Percentiles rank a stretch among this genome's conserved stretches.
These are phyloP conservation scores for Rubroboletus pulcherrimus DNA, from an alignment of 768 basidiomycete genomes.

Conservation along the genomic window DNA sequence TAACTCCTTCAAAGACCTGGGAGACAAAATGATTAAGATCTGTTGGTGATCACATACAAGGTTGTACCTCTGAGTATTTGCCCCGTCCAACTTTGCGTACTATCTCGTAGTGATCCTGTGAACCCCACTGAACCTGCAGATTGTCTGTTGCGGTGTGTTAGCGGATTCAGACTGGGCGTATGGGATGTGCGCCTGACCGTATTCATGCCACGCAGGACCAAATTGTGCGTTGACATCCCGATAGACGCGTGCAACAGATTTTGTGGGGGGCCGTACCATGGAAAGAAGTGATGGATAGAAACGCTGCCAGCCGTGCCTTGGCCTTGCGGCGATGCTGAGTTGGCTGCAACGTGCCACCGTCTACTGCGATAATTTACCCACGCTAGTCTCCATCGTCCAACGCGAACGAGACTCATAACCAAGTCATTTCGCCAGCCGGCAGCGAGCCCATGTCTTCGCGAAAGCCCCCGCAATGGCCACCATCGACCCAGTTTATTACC, in stretches of 20 bases:
- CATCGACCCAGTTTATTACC: conserved; percentile 50
- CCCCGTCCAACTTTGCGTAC: conserved; percentile 94
- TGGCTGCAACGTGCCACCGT: conserved; percentile 17
- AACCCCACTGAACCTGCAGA: conserved; percentile 95
- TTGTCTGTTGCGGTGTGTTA: conserved; percentile 58
- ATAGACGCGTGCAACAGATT: conserved; percentile 85
- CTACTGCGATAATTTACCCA: conserved; percentile 25
- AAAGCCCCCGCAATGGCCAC: conserved; percentile 49
- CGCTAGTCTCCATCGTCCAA: conserved; percentile 8
- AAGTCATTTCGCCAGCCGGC: background rate
- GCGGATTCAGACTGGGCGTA: background rate
- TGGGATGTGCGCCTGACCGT: conserved; percentile 52
- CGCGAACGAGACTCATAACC: background rate
- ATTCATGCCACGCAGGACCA: conserved; percentile 93
- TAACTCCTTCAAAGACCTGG: conserved; percentile 91
- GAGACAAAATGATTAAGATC: conserved; percentile 13
- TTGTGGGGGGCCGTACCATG: conserved; percentile 71
- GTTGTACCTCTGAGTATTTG: conserved; percentile 86
- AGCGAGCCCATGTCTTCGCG: conserved; percentile 11
- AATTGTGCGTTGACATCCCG: conserved; percentile 83
- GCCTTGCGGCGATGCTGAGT: conserved; percentile 5
- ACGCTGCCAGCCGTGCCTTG: conserved; percentile 12
- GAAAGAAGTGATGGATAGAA: conserved; percentile 17
- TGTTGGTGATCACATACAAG: conserved; percentile 3
- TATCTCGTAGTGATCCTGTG: conserved; percentile 97